These are phyloP conservation scores for Coemansia furcata DNA, from an alignment of 192 early-diverging fungal species.

Conservation along the genomic window DNA sequence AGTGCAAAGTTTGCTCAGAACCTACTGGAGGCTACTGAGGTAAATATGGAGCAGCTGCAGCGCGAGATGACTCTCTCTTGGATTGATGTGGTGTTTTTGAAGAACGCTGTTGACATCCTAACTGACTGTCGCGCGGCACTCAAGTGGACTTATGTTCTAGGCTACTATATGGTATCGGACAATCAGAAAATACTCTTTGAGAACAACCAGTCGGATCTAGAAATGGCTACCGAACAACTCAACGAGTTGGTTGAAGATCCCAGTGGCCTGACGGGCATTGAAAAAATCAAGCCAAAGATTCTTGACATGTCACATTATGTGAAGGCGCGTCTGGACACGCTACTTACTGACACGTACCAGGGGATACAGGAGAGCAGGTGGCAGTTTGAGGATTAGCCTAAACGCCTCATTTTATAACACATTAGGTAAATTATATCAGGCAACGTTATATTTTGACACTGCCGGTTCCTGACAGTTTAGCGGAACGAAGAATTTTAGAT, in stretches of 20 bases:
- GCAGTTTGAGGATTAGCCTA: conserved; percentile 55
- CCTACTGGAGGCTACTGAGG: conserved; percentile 45
- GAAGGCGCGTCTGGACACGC: conserved; percentile 74
- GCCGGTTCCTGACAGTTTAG: too few relatives aligned
- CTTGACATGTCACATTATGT: conserved; percentile 95
- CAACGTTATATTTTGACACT: too few relatives aligned
- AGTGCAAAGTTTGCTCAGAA: conserved; percentile 88
- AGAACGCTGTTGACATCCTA: conserved; percentile 85
- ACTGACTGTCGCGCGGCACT: conserved; percentile 86
- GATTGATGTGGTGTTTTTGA: conserved; percentile 98
- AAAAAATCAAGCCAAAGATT: conserved; percentile 78
- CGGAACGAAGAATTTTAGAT: too few relatives aligned
- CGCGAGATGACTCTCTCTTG: conserved; percentile 82
- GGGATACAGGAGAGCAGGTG: conserved; percentile 83
- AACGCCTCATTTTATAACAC: too few relatives aligned
- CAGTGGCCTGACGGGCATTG: conserved; percentile 64
- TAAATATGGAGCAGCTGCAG: conserved; percentile 93
- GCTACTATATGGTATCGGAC: conserved; percentile 82
- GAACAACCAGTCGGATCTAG: conserved; percentile 97
- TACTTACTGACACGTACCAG: conserved; percentile 84
- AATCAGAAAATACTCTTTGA: conserved; percentile 94
- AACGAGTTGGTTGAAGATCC: conserved; percentile 88
- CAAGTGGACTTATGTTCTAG: conserved; percentile 98
- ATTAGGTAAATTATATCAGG: too few relatives aligned
- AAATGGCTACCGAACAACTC: conserved; percentile 96